phyloP scores from a whole-genome alignment of 768 basidiomycete genomes.

The Tylopilus vinaceipallidus region DNA sequence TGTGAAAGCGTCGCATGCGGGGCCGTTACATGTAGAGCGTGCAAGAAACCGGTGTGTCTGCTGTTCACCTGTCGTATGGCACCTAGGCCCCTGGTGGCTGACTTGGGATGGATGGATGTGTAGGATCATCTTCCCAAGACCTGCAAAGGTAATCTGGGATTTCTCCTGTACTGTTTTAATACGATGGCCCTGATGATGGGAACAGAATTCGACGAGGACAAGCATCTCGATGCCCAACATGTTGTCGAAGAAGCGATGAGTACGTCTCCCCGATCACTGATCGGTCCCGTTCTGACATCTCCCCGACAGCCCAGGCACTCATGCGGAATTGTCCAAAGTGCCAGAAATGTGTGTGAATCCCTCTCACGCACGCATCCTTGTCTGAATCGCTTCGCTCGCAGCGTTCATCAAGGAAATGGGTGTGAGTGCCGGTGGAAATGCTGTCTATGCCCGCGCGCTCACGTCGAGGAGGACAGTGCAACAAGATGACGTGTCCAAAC shows the following conservation, averaged over 20 bases:
- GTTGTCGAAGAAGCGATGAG: constrained; percentile 93
- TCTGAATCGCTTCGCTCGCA: constrained; percentile 28
- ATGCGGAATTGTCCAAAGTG: constrained; percentile 90
- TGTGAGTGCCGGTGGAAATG: constrained; percentile 40
- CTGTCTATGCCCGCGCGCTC: not conserved
- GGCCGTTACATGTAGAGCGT: constrained; percentile 73
- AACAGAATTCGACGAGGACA: constrained; percentile 74
- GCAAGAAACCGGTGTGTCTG: constrained; percentile 64
- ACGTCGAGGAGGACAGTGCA: constrained; percentile 56
- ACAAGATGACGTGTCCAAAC: constrained; percentile 84
- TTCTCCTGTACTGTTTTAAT: not conserved
- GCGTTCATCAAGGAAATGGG: constrained; percentile 80
- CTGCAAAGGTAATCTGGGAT: constrained; percentile 56
- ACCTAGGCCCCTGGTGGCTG: no score
- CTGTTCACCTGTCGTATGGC: not conserved
- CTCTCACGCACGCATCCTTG: not conserved
- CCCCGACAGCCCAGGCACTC: constrained; percentile 63
- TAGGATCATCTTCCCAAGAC: constrained; percentile 81
- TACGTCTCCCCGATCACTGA: constrained; percentile 31
- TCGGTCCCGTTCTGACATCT: constrained; percentile 1
- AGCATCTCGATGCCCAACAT: constrained; percentile 71
- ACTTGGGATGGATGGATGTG: no score
- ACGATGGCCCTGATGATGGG: not conserved
- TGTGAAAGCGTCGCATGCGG: constrained; percentile 66
- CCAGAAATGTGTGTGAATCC: constrained; percentile 55